Evolutionary conservation across 257 asterid species (phyloP).

Genomic region (Scutellaria minor): DNA sequence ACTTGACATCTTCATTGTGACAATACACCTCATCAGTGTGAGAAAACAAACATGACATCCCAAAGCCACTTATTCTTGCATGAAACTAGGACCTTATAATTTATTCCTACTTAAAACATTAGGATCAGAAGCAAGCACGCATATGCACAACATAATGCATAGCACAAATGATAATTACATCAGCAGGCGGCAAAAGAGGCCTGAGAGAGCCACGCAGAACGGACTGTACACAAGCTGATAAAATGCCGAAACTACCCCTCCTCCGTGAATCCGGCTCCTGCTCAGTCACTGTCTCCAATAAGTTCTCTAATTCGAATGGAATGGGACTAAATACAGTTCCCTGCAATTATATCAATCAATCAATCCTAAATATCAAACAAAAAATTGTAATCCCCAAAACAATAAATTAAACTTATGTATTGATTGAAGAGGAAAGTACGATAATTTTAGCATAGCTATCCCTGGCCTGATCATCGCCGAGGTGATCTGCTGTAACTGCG

Average conservation of each 20-base stretch:
- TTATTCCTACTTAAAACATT: not conserved
- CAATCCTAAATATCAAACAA: conserved; percentile 3
- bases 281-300: conserved; percentile 43
- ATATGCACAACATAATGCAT: not conserved
- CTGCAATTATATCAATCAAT: conserved; percentile 50
- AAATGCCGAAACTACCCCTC: conserved; percentile 46
- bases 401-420: not conserved
- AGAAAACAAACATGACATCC: not conserved
- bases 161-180: conserved; percentile 49
- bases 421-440: conserved; percentile 42
- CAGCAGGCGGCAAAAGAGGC: conserved; percentile 62
- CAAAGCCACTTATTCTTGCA: not conserved
- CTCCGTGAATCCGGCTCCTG: conserved; percentile 43
- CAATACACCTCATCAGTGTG: not conserved
- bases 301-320: conserved; percentile 57
- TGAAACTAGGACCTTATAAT: not conserved
- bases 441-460: conserved; percentile 78
- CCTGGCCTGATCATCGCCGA: conserved; percentile 76
- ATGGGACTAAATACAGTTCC: conserved; percentile 78
- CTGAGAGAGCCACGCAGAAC: conserved; percentile 55
- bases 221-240: conserved; percentile 50
- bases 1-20: too few relatives aligned
- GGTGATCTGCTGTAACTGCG: conserved; percentile 76
- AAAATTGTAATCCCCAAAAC: not conserved
- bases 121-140: too few relatives aligned